These are phyloP conservation scores for Termitomyces sp. DNA, from an alignment of 768 basidiomycete species.

Conservation along the genomic window DNA sequence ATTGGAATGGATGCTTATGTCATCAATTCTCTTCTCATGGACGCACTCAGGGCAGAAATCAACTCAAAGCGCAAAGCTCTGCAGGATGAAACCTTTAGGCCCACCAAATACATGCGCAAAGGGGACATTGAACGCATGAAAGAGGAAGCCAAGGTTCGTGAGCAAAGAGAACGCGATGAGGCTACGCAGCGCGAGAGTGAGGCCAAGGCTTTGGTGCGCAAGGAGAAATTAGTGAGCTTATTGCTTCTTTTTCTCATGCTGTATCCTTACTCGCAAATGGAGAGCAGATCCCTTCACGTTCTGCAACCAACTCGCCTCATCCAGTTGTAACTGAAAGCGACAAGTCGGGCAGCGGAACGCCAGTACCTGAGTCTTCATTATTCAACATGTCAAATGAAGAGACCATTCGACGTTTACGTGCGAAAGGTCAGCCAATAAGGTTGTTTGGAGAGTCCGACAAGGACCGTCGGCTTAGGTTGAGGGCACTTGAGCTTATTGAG, in stretches of 20 bases:
- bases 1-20: slow-evolving; percentile 27
- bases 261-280: slow-evolving; percentile 35
- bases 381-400: slow-evolving; percentile 96
- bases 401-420: slow-evolving; percentile 80
- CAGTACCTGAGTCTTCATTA: slow-evolving; percentile 41
- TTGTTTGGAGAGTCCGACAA: slow-evolving; percentile 95
- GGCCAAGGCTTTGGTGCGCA: slow-evolving; percentile 26
- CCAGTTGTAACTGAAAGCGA: slow-evolving; percentile 22
- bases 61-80: slow-evolving; percentile 80
- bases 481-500: slow-evolving; percentile 94
- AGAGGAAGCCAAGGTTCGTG: slow-evolving; percentile 32
- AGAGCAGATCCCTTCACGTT: slow-evolving; percentile 41
- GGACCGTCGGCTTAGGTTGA: slow-evolving; percentile 81
- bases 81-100: slow-evolving; percentile 42
- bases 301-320: slow-evolving; percentile 36
- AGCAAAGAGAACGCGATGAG: slow-evolving; percentile 25
- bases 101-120: slow-evolving; percentile 85
- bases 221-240: slow-evolving; percentile 40
- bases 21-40: slow-evolving; percentile 50
- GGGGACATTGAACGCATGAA: slow-evolving; percentile 82
- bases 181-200: slow-evolving; percentile 19
- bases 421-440: slow-evolving; percentile 91
- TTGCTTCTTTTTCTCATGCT: not conserved
- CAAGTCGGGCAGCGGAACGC: slow-evolving; percentile 29
- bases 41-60: slow-evolving; percentile 87